phyloP scores from a whole-genome alignment of 2,329 filamentous ascomycete genomes.

The Colletotrichum acutatum region DNA sequence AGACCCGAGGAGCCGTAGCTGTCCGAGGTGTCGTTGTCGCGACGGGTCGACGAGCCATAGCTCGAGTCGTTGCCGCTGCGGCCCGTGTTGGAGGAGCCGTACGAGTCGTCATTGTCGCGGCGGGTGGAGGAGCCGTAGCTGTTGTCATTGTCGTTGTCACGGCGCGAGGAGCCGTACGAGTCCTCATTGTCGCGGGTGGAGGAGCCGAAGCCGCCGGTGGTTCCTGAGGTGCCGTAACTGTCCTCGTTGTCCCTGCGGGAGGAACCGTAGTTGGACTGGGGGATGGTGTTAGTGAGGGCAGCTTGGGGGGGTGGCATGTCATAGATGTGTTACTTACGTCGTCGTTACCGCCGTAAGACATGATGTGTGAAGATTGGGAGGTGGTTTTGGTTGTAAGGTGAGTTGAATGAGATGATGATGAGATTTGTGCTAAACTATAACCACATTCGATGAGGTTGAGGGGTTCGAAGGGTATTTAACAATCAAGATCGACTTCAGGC shows the following conservation, averaged over 20 bases:
- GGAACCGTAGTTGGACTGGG: constrained; percentile 40
- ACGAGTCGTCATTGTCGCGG: constrained; percentile 31
- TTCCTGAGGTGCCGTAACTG: constrained; percentile 37
- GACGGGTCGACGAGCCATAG: constrained; percentile 34
- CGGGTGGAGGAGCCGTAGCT: constrained; percentile 28
- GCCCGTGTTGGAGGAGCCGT: constrained; percentile 37
- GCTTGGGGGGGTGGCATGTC: background rate
- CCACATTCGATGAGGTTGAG: background rate
- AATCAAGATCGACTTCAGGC: background rate
- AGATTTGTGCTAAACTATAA: constrained; percentile 3
- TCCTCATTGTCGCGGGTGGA: constrained; percentile 34
- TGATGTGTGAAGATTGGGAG: constrained; percentile 33
- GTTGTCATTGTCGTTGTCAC: constrained; percentile 31
- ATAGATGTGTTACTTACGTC: constrained; percentile 41
- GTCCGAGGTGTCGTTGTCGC: constrained; percentile 36
- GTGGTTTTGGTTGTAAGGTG: background rate
- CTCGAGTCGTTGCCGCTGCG: constrained; percentile 35
- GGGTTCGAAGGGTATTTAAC: constrained; percentile 22
- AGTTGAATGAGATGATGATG: background rate
- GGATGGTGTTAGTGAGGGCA: constrained; percentile 15
- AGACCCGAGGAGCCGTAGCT: constrained; percentile 8
- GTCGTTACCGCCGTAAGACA: constrained; percentile 61
- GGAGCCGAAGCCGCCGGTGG: constrained; percentile 37
- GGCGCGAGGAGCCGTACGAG: constrained; percentile 37
- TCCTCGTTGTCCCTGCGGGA: constrained; percentile 33